These are phyloP conservation scores for Penicillium sp. DNA, from an alignment of 2,329 filamentous ascomycete species.

Conservation along the genomic window DNA sequence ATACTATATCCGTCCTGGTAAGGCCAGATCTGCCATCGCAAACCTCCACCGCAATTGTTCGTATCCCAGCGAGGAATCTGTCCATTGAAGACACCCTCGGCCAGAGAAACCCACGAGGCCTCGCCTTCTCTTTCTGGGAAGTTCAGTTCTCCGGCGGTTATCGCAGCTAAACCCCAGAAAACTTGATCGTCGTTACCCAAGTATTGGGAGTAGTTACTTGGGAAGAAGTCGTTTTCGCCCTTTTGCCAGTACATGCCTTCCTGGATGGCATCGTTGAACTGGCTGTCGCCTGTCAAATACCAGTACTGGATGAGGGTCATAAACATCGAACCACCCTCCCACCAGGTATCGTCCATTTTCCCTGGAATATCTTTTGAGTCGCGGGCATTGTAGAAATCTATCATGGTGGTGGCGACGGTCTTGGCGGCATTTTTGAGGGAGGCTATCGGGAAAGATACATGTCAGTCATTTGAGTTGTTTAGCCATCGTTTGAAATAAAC, in stretches of 20 bases:
- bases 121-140: conserved; percentile 57
- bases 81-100: conserved; percentile 68
- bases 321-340: conserved; percentile 68
- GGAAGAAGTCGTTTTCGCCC: conserved; percentile 33
- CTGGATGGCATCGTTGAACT: conserved; percentile 59
- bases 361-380: conserved; percentile 49
- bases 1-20: conserved; percentile 75
- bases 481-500: not conserved
- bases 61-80: conserved; percentile 68
- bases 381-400: conserved; percentile 53
- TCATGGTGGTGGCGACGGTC: conserved; percentile 48
- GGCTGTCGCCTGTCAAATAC: conserved; percentile 62
- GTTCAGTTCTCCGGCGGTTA: conserved; percentile 63
- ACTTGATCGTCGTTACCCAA: conserved; percentile 63
- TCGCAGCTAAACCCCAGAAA: conserved; percentile 66
- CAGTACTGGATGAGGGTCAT: conserved; percentile 68
- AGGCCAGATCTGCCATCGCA: conserved; percentile 77
- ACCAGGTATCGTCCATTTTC: conserved; percentile 69
- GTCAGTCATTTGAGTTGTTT: conserved; percentile 1
- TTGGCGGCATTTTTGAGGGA: conserved; percentile 43
- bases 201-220: conserved; percentile 30
- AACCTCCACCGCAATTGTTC: conserved; percentile 64
- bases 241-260: conserved; percentile 30
- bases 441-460: conserved; percentile 16
- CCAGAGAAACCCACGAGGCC: conserved; percentile 51